Evolutionary conservation across 2,329 filamentous ascomycete species (phyloP), one percentile per base, ranked within the genome.

Genomic region (Davidsoniella eucalypti): DNA sequence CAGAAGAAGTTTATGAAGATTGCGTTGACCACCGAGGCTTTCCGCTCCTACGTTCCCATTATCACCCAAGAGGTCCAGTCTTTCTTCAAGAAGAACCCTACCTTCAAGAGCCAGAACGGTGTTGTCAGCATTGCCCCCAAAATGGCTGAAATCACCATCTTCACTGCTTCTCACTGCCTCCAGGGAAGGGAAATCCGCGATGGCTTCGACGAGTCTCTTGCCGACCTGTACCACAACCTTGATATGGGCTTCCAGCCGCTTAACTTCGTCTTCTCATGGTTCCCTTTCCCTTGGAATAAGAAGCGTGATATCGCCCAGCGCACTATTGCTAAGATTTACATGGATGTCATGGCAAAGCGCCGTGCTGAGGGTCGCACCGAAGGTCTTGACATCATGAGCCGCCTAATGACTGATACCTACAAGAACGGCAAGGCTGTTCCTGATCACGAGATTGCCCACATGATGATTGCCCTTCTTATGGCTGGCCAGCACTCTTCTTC

Each of bases 1-100:
- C 87, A 94, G 71, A 94, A 94, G 72, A 92, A 90, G 81, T 87
- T 88, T 61, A 84, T 87, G 78, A 88, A 88, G 65, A 78, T 82
- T 58, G 82, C 82, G 55, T 76, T 88, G 49, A 87, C 82, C 23
- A 80, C 80, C 56, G 78, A 84, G 51, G 80, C 82, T 21, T 82
- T 88, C 67, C 76, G 70, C 56, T 71, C 70, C 43, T 92, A 94
- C 65, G 84, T 92, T 47, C 78, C 76, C 52, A 76, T 93, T 61
- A 90, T 94, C 63, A 74, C 78, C 56, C 67, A 73, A 57, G 87
- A 94, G 65, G 79, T 85, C 57, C 70, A 77, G 55, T 73, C 77
- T 59, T 93, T 85, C 64, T 69, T 88, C 65, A 79, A 84, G 65
- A 72, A 69, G 56, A 76, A 73, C 56, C 65, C 81, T 40, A 67